phyloP scores from a whole-genome alignment of 164 flowering plant genomes.

The Berberis thunbergii region DNA sequence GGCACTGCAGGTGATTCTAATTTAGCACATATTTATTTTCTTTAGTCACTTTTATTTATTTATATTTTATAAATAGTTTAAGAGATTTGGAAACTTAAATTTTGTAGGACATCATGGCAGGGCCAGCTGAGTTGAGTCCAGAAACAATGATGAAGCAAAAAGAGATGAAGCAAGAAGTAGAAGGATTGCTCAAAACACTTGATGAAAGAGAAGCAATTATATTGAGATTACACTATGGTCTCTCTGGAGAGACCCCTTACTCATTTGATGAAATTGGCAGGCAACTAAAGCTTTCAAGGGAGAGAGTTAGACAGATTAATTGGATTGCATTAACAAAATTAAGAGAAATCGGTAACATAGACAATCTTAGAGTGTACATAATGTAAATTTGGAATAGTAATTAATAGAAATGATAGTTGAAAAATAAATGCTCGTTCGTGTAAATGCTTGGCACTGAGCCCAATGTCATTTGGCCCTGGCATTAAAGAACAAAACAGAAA shows the following conservation, averaged over 20 bases:
- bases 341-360: slow-evolving; percentile 9
- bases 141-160: slow-evolving; percentile 35
- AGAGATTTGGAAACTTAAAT: not conserved
- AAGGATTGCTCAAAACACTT: slow-evolving; percentile 27
- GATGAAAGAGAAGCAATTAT: slow-evolving; percentile 33
- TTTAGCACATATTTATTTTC: not conserved
- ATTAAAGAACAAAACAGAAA: too few relatives aligned
- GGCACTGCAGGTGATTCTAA: slow-evolving; percentile 36
- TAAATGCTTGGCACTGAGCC: too few relatives aligned
- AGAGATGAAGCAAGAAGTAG: slow-evolving; percentile 27
- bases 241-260: slow-evolving; percentile 33
- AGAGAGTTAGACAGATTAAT: slow-evolving; percentile 46
- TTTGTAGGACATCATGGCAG: slow-evolving; percentile 43
- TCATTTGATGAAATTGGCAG: slow-evolving; percentile 51
- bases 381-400: not conserved
- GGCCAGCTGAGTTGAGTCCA: slow-evolving; percentile 43
- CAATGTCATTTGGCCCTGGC: too few relatives aligned
- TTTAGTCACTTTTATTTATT: not conserved
- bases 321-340: slow-evolving; percentile 35
- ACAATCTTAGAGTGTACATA: slow-evolving; percentile 10
- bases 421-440: too few relatives aligned
- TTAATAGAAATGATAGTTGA: too few relatives aligned
- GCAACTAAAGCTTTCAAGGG: slow-evolving; percentile 42
- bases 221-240: slow-evolving; percentile 36
- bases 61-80: not conserved